Conservation (phyloP, 352 stramenopile genomes). For the Phytophthora sp. region DNA sequence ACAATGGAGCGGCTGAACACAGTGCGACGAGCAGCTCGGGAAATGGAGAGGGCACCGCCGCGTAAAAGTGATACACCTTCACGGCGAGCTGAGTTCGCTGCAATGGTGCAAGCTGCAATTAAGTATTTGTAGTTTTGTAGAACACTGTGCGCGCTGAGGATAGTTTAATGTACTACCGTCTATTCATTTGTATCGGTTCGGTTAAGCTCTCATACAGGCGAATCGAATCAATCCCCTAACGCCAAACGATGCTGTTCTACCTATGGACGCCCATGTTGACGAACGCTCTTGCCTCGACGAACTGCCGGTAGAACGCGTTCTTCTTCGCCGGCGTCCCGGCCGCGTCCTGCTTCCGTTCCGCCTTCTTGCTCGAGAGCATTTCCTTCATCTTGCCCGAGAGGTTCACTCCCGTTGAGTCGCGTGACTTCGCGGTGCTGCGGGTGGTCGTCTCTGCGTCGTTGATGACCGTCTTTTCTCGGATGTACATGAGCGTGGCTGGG, state of each 20-base stretch:
- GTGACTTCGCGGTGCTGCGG: not conserved
- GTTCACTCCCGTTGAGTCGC: conserved; percentile 11
- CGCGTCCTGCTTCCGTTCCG: not conserved
- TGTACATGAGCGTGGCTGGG: conserved; percentile 21
- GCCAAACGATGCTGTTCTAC: not conserved
- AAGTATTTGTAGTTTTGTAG: too few relatives aligned
- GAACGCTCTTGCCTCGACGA: conserved; percentile 8
- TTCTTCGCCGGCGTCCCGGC: not conserved
- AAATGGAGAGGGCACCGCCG: too few relatives aligned
- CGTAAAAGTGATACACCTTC: too few relatives aligned
- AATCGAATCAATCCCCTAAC: too few relatives aligned
- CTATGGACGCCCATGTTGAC: conserved; percentile 2
- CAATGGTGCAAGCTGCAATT: too few relatives aligned
- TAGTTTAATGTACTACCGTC: too few relatives aligned
- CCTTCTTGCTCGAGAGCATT: conserved; percentile 3
- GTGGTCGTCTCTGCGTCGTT: not conserved
- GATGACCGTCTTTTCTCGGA: conserved; percentile 16
- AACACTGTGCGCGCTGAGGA: too few relatives aligned
- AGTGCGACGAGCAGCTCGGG: too few relatives aligned
- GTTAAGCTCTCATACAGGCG: too few relatives aligned
- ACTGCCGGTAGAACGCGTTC: conserved; percentile 1
- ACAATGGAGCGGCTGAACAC: too few relatives aligned
- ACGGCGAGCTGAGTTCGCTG: too few relatives aligned
- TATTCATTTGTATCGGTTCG: too few relatives aligned
- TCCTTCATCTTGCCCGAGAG: conserved; percentile 19